phyloP scores from a whole-genome alignment of 1,284 basidiomycete genomes.

The Ceratobasidium sp. region DNA sequence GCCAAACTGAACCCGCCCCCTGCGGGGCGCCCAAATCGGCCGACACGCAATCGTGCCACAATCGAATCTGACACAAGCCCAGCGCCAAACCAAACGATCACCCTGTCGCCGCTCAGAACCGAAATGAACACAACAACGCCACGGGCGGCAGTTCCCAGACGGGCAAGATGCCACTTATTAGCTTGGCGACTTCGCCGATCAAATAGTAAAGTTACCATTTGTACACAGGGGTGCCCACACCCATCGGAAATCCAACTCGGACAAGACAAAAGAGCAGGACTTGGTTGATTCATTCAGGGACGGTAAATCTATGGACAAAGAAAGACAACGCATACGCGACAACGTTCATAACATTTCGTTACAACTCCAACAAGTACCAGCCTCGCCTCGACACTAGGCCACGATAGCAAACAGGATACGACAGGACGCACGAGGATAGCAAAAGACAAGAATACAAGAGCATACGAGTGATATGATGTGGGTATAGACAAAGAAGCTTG shows the following conservation, averaged over 20 bases:
- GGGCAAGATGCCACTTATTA: background rate
- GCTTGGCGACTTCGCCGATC: background rate
- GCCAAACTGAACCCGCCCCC: too few species aligned
- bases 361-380: conserved; percentile 2
- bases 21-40: too few species aligned
- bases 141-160: background rate
- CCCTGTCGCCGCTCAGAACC: background rate
- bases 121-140: background rate
- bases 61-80: too few species aligned
- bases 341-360: background rate
- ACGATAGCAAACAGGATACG: background rate
- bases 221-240: background rate
- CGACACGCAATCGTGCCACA: too few species aligned
- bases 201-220: background rate
- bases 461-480: background rate
- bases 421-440: background rate
- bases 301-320: background rate
- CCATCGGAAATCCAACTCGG: too few species aligned
- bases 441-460: background rate
- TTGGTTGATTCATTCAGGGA: background rate
- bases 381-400: background rate
- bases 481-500: background rate
- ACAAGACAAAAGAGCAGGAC: background rate
- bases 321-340: background rate
- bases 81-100: too few species aligned